phyloP scores from a whole-genome alignment of 805 yeast species.

The Ogataea siamensis region DNA sequence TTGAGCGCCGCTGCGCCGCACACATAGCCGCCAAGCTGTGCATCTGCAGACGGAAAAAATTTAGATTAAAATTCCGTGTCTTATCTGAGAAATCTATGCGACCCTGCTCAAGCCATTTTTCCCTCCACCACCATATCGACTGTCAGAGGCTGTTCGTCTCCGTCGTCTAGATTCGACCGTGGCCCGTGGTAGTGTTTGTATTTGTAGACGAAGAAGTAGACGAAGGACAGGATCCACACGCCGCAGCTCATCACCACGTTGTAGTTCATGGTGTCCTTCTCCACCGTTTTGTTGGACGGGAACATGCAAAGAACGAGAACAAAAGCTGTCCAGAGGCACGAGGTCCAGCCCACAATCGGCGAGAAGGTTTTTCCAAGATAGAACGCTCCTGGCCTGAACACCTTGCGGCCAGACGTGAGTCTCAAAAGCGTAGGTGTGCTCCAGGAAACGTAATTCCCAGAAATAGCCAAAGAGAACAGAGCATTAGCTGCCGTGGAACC shows the following conservation, averaged over 20 bases:
- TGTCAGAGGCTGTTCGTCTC: slow-evolving; percentile 2
- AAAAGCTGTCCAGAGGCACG: slow-evolving; percentile 50
- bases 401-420: slow-evolving; percentile 48
- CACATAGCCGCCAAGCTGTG: slow-evolving; percentile 2
- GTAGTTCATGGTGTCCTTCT: slow-evolving; percentile 62
- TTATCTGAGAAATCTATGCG: not conserved
- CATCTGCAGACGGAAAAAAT: not conserved
- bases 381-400: slow-evolving; percentile 68
- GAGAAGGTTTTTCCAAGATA: slow-evolving; percentile 53
- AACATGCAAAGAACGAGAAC: slow-evolving; percentile 59
- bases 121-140: slow-evolving; percentile 1
- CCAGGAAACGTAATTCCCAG: slow-evolving; percentile 66
- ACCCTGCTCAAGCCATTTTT: slow-evolving; percentile 1
- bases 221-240: slow-evolving; percentile 50
- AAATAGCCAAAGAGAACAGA: slow-evolving; percentile 57
- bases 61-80: not conserved
- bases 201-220: slow-evolving; percentile 52
- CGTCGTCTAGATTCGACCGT: slow-evolving; percentile 15
- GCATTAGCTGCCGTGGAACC: slow-evolving; percentile 63
- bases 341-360: slow-evolving; percentile 40
- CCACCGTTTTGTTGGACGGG: slow-evolving; percentile 46
- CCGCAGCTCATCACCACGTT: slow-evolving; percentile 63
- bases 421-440: slow-evolving; percentile 55
- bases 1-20: slow-evolving; percentile 3
- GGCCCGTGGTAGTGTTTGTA: slow-evolving; percentile 59